phyloP scores from a whole-genome alignment of 768 basidiomycete species.

The Tulasnella sp. region DNA sequence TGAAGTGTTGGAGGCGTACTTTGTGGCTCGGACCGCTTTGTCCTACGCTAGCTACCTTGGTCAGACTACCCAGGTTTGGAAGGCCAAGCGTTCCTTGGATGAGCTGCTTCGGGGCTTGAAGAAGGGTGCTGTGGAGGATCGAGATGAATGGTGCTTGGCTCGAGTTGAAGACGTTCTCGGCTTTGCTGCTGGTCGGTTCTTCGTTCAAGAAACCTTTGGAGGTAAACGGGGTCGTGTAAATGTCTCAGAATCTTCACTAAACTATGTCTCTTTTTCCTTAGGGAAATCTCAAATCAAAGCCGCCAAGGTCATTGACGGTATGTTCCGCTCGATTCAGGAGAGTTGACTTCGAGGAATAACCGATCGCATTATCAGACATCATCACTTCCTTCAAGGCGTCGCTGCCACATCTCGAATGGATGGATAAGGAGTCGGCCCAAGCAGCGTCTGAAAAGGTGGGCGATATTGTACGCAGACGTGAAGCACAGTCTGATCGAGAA shows the following conservation, averaged over 20 bases:
- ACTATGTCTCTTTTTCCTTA: background rate
- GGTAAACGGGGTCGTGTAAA: conserved; percentile 29
- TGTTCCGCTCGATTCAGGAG: conserved; percentile 16
- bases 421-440: conserved; percentile 71
- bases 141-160: conserved; percentile 71
- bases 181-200: conserved; percentile 79
- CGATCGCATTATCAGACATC: too few species aligned
- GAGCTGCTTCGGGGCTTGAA: conserved; percentile 75
- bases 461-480: background rate
- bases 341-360: background rate
- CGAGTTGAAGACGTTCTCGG: conserved; percentile 65
- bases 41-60: conserved; percentile 61
- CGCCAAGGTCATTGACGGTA: conserved; percentile 71
- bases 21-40: conserved; percentile 65
- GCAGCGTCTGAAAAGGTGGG: conserved; percentile 76
- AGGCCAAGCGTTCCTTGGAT: conserved; percentile 53
- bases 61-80: conserved; percentile 63
- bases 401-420: conserved; percentile 69
- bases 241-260: background rate
- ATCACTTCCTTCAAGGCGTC: conserved; percentile 73
- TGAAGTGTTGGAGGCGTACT: conserved; percentile 75
- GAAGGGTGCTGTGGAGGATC: conserved; percentile 71
- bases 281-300: conserved; percentile 62
- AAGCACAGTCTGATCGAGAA: background rate
- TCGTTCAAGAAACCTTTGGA: conserved; percentile 73